Percentiles rank a stretch among this genome's conserved stretches.
Evolutionary conservation across 805 yeast genomes (phyloP).

Genomic region (Sugiyamaella floridensis): DNA sequence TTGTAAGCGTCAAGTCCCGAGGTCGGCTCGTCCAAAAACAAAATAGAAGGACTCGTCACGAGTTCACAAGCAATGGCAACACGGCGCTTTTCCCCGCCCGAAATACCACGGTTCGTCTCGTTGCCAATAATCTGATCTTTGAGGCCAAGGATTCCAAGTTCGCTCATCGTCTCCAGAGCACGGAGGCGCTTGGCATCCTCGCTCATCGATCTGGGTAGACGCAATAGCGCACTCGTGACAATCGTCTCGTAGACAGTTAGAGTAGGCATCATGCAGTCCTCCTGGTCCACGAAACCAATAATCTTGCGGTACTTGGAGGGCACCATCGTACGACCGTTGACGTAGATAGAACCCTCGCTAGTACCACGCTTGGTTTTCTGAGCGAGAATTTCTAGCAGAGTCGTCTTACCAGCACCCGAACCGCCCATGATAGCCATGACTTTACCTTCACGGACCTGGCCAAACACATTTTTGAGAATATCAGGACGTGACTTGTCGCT

Average conservation of each 20-base stretch:
- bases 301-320: conserved; percentile 51
- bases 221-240: conserved; percentile 77
- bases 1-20: conserved; percentile 93
- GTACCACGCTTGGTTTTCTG: conserved; percentile 76
- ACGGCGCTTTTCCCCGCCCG: conserved; percentile 88
- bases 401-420: conserved; percentile 97
- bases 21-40: conserved; percentile 88
- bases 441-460: conserved; percentile 78
- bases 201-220: conserved; percentile 81
- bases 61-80: conserved; percentile 92
- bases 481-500: conserved; percentile 39
- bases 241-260: conserved; percentile 95
- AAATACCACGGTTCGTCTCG: conserved; percentile 83
- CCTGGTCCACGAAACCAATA: conserved; percentile 94
- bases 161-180: conserved; percentile 78
- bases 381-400: conserved; percentile 84
- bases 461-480: conserved; percentile 61
- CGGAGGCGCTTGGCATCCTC: conserved; percentile 62
- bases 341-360: conserved; percentile 57
- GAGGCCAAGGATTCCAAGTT: conserved; percentile 74
- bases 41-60: conserved; percentile 78
- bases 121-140: conserved; percentile 84
- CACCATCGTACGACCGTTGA: conserved; percentile 53
- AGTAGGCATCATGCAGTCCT: conserved; percentile 83
- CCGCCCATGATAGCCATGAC: conserved; percentile 97